Evolutionary conservation across 2,329 filamentous ascomycete genomes (phyloP), one percentile per base, ranked within the genome.

Genomic region (Trichophyton simii): DNA sequence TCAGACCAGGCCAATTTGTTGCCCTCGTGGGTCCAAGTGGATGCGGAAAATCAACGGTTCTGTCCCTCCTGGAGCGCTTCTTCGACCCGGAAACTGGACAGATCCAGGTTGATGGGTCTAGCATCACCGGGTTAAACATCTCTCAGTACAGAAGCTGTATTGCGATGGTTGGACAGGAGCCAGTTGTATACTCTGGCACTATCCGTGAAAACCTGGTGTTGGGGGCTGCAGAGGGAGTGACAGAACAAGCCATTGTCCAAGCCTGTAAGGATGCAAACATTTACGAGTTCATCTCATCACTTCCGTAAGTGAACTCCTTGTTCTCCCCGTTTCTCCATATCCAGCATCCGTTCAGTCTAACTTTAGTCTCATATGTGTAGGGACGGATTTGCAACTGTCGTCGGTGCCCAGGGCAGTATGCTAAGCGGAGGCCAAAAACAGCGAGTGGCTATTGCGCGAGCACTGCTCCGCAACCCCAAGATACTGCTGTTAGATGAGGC

Each of bases 1-100:
- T 78, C 63, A 73, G 75, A 62, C 74, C 76, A n/a, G 76, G 76
- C 13, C 75, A 78, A 63, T 78, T 77, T 63, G 68, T 78, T 72
- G 92, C 92, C 0, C 82, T 97, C 1, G 92, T 97, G 6, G 94
- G 92, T n/a, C 87, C 91, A 0, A 92, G 88, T 52, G 92, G 94
- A 1, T 96, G 91, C 70, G 92, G 94, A 62, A 97, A 99, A 78
- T 89, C 85, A 55, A 97, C 92, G 0, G 94, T 91, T 0, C 95
- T 97, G 70, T 88, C 89, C 3, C 80, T 97, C 3, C 79, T 97
- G 31, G 92, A 97, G 72, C 87, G 92, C 42, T 97, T 97, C 77
- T 97, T 97, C 71, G 90, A 97, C 68, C 89, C 91, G 0, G 80
- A 94, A 0, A 81, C 83, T 0, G 92, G 92, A 9, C 85, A 85